Base-by-base conservation (phyloP, 257 asterid genomes). In the Voacanga thouarsii region DNA sequence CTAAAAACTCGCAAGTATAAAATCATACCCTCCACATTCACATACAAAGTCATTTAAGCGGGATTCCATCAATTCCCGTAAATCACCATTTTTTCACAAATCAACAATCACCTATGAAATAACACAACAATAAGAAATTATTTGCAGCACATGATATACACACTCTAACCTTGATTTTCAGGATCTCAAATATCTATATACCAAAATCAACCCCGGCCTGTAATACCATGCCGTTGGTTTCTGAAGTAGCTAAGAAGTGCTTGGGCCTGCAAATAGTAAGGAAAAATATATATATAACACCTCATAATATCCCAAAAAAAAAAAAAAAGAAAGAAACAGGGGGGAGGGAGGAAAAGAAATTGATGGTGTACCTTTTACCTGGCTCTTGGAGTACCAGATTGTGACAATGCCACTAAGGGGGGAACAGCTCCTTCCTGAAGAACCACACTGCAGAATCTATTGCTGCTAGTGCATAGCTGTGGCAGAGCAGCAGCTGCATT, bases 401-500 rank as follows among this genome's bases (percentile, higher is more conserved):
- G 94, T 18, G 93, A 86, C 79, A 93, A 85, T 39, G 93, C 95
- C 63, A 90, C 97, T 67, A 93, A 80, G 2, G 98, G 97, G 24
- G 98, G 98, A 82, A 93, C 89, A 10, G 93, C 98, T 12, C 95
- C 98, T 87, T 89, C 96, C 83, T 84, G 91, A 75, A 93, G 92
- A 79, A 90, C 97, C 82, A 79, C 86, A 75, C 82, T 89, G 87
- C 95, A 93, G 81, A 79, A 87, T 81, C 94, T 84, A 83, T 81
- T 81, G 83, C 96, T 90, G 61, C 86, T 90, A 21, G 86, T 88
- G 84, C 98, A 92, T n/a, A 93, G 81, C 86, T 92, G 98, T 79
- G 90, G 88, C 65, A 93, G 91, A 71, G 96, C 96, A 68, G 98
- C 98, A 18, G 97, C 98, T 63, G 98, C 98, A 83, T 93, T 91